Evolutionary conservation across 208 protist species (phyloP).

Genomic region (Strigomonas galati): DNA sequence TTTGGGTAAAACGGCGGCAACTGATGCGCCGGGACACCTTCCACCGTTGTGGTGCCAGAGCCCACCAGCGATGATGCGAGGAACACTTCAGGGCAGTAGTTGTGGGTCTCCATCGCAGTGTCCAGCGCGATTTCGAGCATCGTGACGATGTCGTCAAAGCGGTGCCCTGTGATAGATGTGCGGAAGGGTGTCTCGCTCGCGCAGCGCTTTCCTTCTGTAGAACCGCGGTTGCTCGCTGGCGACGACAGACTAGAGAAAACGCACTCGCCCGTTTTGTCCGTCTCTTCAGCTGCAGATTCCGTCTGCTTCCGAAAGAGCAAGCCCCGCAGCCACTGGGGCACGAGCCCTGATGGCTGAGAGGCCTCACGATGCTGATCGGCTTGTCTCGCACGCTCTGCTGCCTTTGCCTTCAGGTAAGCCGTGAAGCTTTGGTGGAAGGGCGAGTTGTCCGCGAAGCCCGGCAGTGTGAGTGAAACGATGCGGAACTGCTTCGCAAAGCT

Average conservation of each 20-base stretch:
- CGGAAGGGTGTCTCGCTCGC: background rate
- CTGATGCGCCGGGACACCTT: conserved; percentile 30
- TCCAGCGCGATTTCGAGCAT: conserved; percentile 74
- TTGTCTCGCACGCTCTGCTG: no score
- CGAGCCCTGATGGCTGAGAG: no score
- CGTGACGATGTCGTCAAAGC: conserved; percentile 57
- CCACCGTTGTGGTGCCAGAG: background rate
- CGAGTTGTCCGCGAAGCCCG: conserved; percentile 47
- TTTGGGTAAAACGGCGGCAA: conserved; percentile 30
- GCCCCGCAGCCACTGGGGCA: no score
- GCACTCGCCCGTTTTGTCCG: no score
- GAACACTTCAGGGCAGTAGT: conserved; percentile 37
- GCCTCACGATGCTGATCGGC: no score
- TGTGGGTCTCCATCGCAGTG: conserved; percentile 62
- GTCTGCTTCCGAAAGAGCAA: no score
- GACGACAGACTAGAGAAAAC: no score
- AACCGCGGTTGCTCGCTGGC: no score
- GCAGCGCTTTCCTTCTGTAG: no score
- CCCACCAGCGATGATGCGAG: conserved; percentile 4
- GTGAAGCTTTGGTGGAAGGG: conserved; percentile 34
- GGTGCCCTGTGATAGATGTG: conserved; percentile 38
- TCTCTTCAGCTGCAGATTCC: no score
- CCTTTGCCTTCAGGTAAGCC: no score
- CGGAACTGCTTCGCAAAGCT: conserved; percentile 44
- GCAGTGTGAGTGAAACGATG: conserved; percentile 66